phyloP scores from a whole-genome alignment of 805 yeast species.

The Suhomyces tanzawaensis region DNA sequence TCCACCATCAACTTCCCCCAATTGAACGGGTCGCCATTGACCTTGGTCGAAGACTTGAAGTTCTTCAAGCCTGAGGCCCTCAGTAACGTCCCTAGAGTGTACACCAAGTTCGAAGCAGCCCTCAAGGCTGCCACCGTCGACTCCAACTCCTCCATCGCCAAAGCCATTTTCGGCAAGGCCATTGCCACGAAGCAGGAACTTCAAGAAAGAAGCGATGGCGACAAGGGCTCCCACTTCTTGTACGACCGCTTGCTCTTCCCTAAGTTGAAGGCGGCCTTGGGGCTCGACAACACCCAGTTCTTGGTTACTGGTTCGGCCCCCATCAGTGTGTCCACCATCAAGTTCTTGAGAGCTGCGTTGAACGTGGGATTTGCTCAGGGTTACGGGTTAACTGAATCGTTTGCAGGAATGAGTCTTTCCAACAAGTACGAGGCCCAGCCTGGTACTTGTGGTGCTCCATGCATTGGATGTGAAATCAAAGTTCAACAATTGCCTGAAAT shows the following conservation, averaged over 20 bases:
- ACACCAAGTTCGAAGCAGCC: slow-evolving; percentile 25
- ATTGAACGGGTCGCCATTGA: slow-evolving; percentile 20
- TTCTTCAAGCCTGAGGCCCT: slow-evolving; percentile 22
- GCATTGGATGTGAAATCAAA: slow-evolving; percentile 18
- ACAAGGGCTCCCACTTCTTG: slow-evolving; percentile 16
- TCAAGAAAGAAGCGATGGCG: slow-evolving; percentile 16
- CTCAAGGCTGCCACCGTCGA: slow-evolving; percentile 22
- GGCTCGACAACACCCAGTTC: slow-evolving; percentile 25
- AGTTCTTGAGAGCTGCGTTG: slow-evolving; percentile 23
- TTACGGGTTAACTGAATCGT: slow-evolving; percentile 35
- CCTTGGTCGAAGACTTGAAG: slow-evolving; percentile 24
- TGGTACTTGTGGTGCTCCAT: slow-evolving; percentile 24
- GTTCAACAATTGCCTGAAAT: slow-evolving; percentile 23
- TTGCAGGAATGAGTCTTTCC: slow-evolving; percentile 21
- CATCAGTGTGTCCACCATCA: slow-evolving; percentile 18
- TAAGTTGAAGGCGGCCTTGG: slow-evolving; percentile 34
- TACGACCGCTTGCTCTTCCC: slow-evolving; percentile 21
- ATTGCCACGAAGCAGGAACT: slow-evolving; percentile 17
- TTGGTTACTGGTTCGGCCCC: slow-evolving; percentile 29
- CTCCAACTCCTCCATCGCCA: slow-evolving; percentile 17
- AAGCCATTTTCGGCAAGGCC: slow-evolving; percentile 16
- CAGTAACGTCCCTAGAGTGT: slow-evolving; percentile 27
- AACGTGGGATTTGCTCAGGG: slow-evolving; percentile 28
- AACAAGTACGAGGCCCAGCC: slow-evolving; percentile 18
- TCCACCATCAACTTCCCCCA: slow-evolving; percentile 24